A percentile compares a stretch with the other conserved stretches of the same genome.
Evolutionary conservation across 306 rosid genomes (phyloP).

Genomic region (Corylus heterophylla): DNA sequence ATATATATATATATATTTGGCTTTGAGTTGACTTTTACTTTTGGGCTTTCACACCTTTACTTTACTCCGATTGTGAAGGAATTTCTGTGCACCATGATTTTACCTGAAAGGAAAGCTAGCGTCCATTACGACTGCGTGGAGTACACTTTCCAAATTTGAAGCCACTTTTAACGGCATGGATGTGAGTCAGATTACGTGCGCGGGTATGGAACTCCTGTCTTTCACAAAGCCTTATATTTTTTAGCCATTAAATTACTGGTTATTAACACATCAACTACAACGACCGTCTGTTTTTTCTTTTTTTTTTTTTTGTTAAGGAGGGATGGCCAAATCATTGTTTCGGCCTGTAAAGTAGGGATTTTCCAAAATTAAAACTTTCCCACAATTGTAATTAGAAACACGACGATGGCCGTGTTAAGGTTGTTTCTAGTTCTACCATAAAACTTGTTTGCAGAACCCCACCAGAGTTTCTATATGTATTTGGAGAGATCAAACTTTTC

Average conservation of each 20-base stretch:
- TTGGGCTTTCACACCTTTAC: no score
- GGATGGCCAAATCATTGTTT: background rate
- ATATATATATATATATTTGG: no score
- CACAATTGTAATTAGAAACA: background rate
- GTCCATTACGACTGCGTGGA: background rate
- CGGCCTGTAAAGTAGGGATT: background rate
- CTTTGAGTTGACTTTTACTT: no score
- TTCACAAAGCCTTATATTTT: background rate
- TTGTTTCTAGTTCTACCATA: background rate
- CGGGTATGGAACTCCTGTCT: background rate
- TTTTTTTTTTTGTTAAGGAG: background rate
- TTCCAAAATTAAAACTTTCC: background rate
- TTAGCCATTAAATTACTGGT: background rate
- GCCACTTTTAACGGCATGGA: background rate
- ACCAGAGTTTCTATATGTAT: background rate
- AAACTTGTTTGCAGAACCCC: background rate
- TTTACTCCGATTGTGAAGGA: no score
- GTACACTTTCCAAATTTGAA: conserved; percentile 13
- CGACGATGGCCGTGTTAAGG: background rate
- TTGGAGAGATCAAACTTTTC: background rate
- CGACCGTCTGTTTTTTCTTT: background rate
- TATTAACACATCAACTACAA: background rate
- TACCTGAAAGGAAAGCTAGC: no score
- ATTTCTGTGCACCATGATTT: background rate
- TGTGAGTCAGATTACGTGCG: background rate